A percentile compares a stretch with the other conserved stretches of the same genome.
Conservation (phyloP, 208 protist species). For the Leishmania aethiopica region DNA sequence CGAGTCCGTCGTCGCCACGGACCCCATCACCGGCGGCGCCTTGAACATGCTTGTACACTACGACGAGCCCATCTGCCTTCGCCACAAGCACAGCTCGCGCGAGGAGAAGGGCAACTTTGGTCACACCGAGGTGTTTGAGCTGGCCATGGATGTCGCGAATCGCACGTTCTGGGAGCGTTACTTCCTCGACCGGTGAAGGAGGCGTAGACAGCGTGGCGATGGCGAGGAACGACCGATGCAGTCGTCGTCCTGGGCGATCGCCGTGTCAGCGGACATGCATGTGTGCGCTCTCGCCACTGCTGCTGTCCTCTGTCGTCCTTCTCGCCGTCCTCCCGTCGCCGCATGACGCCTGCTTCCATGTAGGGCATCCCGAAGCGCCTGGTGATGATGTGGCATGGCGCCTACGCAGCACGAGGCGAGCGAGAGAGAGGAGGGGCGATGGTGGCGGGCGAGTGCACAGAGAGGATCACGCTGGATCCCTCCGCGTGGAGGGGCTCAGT, state of each 20-base stretch:
- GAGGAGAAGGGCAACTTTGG: constrained; percentile 62
- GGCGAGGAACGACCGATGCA: background rate
- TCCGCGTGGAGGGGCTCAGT: too few species aligned
- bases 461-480: too few species aligned
- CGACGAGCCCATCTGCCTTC: constrained; percentile 68
- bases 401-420: too few species aligned
- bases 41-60: constrained; percentile 58
- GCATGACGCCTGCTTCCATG: background rate
- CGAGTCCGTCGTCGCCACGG: constrained; percentile 50
- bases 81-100: constrained; percentile 59
- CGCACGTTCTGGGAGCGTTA: constrained; percentile 65
- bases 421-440: background rate
- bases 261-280: background rate
- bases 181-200: constrained; percentile 73
- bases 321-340: background rate
- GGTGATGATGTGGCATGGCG: too few species aligned
- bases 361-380: background rate
- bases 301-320: background rate
- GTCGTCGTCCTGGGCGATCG: background rate
- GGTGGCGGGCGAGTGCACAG: background rate
- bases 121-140: constrained; percentile 78
- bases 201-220: background rate
- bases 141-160: constrained; percentile 64
- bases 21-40: constrained; percentile 29
- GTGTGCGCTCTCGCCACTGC: background rate